A percentile compares a stretch with the other conserved stretches of the same genome.
Conservation (phyloP, 2,329 filamentous ascomycete species). For the Fusarium transvaalense region DNA sequence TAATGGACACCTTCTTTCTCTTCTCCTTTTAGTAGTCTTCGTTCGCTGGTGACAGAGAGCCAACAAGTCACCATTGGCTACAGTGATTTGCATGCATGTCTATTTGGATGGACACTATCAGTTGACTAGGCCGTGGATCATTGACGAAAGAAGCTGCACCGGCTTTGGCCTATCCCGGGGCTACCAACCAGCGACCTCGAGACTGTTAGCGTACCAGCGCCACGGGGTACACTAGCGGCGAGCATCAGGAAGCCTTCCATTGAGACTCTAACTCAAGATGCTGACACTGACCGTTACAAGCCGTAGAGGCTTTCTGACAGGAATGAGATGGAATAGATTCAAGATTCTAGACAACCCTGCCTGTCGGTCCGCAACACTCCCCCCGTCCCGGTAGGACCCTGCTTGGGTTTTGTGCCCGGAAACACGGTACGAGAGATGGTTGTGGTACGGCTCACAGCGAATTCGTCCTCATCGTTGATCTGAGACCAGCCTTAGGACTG, state of each 20-base stretch:
- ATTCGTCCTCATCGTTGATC: slow-evolving; percentile 38
- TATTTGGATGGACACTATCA: slow-evolving; percentile 18
- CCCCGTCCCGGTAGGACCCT: slow-evolving; percentile 28
- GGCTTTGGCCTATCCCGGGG: slow-evolving; percentile 38
- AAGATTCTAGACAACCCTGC: slow-evolving; percentile 33
- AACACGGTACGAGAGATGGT: slow-evolving; percentile 37
- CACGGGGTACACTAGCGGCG: slow-evolving; percentile 40
- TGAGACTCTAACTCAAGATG: slow-evolving; percentile 5
- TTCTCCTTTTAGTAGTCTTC: slow-evolving; percentile 11
- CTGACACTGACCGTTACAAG: slow-evolving; percentile 39
- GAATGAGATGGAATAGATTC: slow-evolving; percentile 39
- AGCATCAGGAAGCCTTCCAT: slow-evolving; percentile 27
- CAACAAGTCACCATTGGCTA: slow-evolving; percentile 25
- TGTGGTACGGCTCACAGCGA: slow-evolving; percentile 39
- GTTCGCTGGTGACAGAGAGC: slow-evolving; percentile 17
- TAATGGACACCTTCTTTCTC: slow-evolving; percentile 8
- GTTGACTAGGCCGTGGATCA: slow-evolving; percentile 37
- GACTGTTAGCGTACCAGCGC: slow-evolving; percentile 45
- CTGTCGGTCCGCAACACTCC: slow-evolving; percentile 16
- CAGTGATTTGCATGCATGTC: slow-evolving; percentile 7
- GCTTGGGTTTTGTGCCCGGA: slow-evolving; percentile 33
- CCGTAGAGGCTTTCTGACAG: slow-evolving; percentile 31
- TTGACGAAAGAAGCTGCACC: slow-evolving; percentile 43
- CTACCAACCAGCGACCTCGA: slow-evolving; percentile 36
- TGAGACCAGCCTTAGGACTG: slow-evolving; percentile 31